These are phyloP conservation scores for Ceriops tagal DNA, from an alignment of 345 rosid species.

Conservation along the genomic window DNA sequence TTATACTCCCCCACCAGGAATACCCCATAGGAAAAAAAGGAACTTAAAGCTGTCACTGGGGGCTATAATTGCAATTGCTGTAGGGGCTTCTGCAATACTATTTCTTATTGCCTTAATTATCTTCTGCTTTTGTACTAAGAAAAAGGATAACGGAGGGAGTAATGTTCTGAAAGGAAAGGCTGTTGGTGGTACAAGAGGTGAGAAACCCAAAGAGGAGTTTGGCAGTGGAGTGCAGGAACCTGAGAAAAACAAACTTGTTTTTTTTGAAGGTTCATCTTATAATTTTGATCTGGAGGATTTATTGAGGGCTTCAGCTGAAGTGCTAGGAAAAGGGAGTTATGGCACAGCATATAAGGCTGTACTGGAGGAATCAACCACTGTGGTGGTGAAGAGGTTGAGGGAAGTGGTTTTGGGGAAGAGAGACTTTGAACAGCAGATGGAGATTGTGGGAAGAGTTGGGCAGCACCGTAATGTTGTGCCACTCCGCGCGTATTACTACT, in stretches of 20 bases:
- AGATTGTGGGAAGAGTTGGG: constrained; percentile 58
- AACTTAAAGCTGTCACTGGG: constrained; percentile 51
- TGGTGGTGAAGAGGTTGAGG: constrained; percentile 80
- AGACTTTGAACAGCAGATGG: constrained; percentile 96
- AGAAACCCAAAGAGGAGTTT: constrained; percentile 70
- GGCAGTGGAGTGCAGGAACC: constrained; percentile 79
- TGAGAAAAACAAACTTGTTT: constrained; percentile 76
- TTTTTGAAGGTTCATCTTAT: constrained; percentile 73
- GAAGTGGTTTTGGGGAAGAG: constrained; percentile 74
- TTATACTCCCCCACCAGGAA: constrained; percentile 35
- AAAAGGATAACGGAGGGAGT: constrained; percentile 45
- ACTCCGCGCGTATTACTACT: constrained; percentile 80
- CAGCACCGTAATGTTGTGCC: constrained; percentile 67
- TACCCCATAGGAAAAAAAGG: constrained; percentile 39
- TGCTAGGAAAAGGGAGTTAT: constrained; percentile 80
- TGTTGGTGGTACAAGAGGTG: constrained; percentile 43
- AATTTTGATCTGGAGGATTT: constrained; percentile 84
- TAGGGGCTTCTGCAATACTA: constrained; percentile 51
- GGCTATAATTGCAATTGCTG: constrained; percentile 58
- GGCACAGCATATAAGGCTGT: constrained; percentile 90
- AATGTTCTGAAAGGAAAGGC: constrained; percentile 48
- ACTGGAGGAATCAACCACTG: constrained; percentile 72
- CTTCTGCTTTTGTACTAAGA: constrained; percentile 59
- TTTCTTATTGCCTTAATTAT: constrained; percentile 42
- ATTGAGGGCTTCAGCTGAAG: constrained; percentile 90